A percentile compares a stretch with the other conserved stretches of the same genome.
Evolutionary conservation across 768 basidiomycete species (phyloP).

Genomic region (Podaxis rugospora): DNA sequence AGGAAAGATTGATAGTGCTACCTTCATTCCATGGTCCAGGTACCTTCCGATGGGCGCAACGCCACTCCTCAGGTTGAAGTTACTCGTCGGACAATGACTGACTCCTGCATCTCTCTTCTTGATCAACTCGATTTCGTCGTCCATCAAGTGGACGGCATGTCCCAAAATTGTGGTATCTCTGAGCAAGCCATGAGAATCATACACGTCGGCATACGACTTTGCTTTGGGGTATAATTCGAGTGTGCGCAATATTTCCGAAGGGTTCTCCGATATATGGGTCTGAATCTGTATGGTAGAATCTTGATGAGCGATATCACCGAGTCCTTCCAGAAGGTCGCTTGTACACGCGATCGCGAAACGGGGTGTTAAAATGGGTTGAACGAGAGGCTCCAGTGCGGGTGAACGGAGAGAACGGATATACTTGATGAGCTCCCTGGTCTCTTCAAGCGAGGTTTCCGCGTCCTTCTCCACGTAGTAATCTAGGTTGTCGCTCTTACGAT

Average conservation of each 20-base stretch:
- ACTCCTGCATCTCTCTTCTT: slow-evolving; percentile 64
- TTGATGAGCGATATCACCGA: slow-evolving; percentile 53
- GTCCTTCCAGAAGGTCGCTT: slow-evolving; percentile 51
- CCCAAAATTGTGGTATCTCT: slow-evolving; percentile 80
- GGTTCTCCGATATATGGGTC: slow-evolving; percentile 91
- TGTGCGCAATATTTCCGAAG: slow-evolving; percentile 62
- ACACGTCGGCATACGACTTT: slow-evolving; percentile 71
- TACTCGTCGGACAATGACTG: slow-evolving; percentile 94
- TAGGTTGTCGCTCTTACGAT: slow-evolving; percentile 54
- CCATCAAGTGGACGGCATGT: slow-evolving; percentile 78
- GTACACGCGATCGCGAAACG: slow-evolving; percentile 96
- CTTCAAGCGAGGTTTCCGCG: slow-evolving; percentile 48
- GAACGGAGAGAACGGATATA: slow-evolving; percentile 59
- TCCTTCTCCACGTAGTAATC: slow-evolving; percentile 62
- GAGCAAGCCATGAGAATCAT: slow-evolving; percentile 76
- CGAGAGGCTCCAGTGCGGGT: slow-evolving; percentile 44
- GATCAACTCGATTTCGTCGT: slow-evolving; percentile 71
- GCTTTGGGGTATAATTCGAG: slow-evolving; percentile 63
- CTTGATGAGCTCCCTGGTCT: slow-evolving; percentile 60
- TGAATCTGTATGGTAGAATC: slow-evolving; percentile 71
- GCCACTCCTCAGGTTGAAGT: slow-evolving; percentile 87
- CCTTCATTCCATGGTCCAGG: slow-evolving; percentile 86
- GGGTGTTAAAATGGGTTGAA: slow-evolving; percentile 90
- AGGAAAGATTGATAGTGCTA: slow-evolving; percentile 22
- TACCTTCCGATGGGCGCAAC: slow-evolving; percentile 74